Evolutionary conservation across 768 basidiomycete genomes (phyloP), one percentile per base, ranked within the genome.

Genomic region (Lactarius sp.): DNA sequence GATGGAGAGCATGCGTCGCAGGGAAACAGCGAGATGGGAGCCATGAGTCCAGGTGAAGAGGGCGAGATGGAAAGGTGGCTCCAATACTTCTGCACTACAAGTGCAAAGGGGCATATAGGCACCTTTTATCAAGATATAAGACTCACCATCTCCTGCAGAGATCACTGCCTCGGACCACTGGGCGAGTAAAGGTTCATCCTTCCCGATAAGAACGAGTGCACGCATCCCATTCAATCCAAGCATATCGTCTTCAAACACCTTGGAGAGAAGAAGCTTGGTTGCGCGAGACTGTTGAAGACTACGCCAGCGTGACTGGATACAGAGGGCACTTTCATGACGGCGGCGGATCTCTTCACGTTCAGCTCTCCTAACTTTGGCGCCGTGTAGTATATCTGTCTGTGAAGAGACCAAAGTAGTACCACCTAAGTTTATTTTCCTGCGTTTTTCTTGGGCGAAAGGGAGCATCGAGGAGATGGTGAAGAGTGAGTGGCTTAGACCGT

Each of bases 401-500:
- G 83, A 80, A 6, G 83, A 69, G 2, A 78, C 79, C 20, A 80
- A 72, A 0, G 78, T 80, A 1, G 81, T 73, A 2, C 91, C 91
- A 16, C 91, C 91, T 20, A 92, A 80, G 71, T 92, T 92, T 67
- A 92, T 92, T 50, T 86, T 81, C 60, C 83, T 79, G 52, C 76
- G 73, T 50, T 76, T 75, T 56, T 85, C 81, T 69, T 79, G 77
- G 42, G 78, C 80, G 68, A 85, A 83, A 51, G 84, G 54, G 16
- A 80, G 78, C 59, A 79, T 70, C 34, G 59, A 56, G 22, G 65
- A 22, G 55, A 34, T 1, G 53, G 27, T 27, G 27, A 27, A 36
- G 18, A n/a, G 27, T 47, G 47, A 27, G 47, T 49, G 47, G 47
- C 47, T 49, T 49, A 8, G 22, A 36, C 22, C 31, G 4, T 10